phyloP scores from a whole-genome alignment of 2,329 filamentous ascomycete genomes.

The Pseudogymnoascus sp. region DNA sequence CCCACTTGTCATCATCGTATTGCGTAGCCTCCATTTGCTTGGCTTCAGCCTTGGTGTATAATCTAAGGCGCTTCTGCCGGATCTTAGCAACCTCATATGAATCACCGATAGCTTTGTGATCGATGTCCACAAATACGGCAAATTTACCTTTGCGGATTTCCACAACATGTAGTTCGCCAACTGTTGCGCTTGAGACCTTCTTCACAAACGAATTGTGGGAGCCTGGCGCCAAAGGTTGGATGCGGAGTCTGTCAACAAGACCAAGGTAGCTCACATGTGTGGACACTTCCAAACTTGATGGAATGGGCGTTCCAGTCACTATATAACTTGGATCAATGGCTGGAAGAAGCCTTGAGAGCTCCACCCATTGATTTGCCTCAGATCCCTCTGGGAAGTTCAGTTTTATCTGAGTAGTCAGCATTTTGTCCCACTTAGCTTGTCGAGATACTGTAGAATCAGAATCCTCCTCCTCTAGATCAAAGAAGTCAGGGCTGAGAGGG shows the following conservation, averaged over 20 bases:
- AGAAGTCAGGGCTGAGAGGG: not conserved
- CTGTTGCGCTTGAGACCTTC: not conserved
- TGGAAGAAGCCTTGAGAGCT: conserved; percentile 6
- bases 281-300: conserved; percentile 6
- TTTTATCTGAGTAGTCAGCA: conserved; percentile 4
- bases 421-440: conserved; percentile 9
- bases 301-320: not conserved
- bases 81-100: conserved; percentile 10
- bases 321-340: not conserved
- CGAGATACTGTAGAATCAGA: not conserved
- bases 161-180: not conserved
- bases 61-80: conserved; percentile 6
- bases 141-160: not conserved
- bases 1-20: conserved; percentile 4
- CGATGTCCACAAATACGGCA: not conserved
- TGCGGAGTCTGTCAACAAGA: not conserved
- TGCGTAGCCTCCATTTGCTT: not conserved
- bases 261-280: not conserved
- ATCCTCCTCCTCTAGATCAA: not conserved
- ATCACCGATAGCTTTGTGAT: not conserved
- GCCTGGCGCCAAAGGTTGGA: not conserved
- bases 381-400: conserved; percentile 4
- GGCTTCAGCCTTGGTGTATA: not conserved
- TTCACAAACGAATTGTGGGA: not conserved
- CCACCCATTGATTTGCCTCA: not conserved